phyloP scores from a whole-genome alignment of 1,284 basidiomycete genomes.

The Trametes hirsuta region DNA sequence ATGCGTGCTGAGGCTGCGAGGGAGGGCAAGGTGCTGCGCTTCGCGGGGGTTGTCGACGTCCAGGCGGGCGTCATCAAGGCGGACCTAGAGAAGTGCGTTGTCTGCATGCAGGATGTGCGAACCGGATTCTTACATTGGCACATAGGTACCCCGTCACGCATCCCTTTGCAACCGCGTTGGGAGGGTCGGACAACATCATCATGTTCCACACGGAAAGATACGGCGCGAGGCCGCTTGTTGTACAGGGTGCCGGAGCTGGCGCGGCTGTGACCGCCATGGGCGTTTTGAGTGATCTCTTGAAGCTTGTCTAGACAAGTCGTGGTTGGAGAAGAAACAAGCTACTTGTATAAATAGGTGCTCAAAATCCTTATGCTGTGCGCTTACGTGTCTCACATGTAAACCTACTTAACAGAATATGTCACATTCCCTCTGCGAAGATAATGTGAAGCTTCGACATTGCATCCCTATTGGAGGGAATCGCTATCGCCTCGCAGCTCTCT shows the following conservation, averaged over 20 bases:
- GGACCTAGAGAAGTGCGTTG: conserved; percentile 78
- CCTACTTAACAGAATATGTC: too few relatives aligned
- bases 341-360: neutral
- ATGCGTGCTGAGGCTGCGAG: conserved; percentile 78
- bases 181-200: conserved; percentile 97
- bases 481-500: too few relatives aligned
- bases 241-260: conserved; percentile 96
- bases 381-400: too few relatives aligned
- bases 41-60: conserved; percentile 94
- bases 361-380: neutral
- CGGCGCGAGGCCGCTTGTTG: conserved; percentile 81
- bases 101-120: neutral
- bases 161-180: conserved; percentile 93
- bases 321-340: neutral
- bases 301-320: conserved; percentile 43
- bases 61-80: conserved; percentile 78
- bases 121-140: neutral
- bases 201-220: conserved; percentile 96
- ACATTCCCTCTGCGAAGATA: too few relatives aligned
- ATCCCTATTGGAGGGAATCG: too few relatives aligned
- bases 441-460: too few relatives aligned
- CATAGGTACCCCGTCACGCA: conserved; percentile 85
- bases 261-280: conserved; percentile 99
- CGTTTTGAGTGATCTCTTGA: conserved; percentile 83
- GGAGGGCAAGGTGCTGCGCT: conserved; percentile 86